Base-by-base conservation (phyloP, 306 rosid genomes). In the Glycine tomentella region DNA sequence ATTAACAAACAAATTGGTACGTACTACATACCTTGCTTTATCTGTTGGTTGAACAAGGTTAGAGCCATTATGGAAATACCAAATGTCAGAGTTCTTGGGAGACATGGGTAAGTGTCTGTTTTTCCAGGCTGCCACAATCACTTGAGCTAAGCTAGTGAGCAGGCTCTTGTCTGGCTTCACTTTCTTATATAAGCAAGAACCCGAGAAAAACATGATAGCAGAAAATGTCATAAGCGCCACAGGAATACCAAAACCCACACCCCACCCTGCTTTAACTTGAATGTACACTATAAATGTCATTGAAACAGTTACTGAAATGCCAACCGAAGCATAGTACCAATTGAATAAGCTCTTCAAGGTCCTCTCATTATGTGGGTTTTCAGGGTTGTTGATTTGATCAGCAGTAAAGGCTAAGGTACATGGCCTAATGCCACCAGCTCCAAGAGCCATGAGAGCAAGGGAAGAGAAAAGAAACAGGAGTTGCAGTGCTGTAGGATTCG, bases 251-350 rank as follows among this genome's bases (percentile, higher is more conserved):
- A 89, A 91, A 38, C 97, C 97, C 48, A 89, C 79, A 72, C 79
- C 34, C 98, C 95, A 92, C 15, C 95, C 94, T 31, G 58, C 53
- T 61, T 40, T 44, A 9, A 83, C 88, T 80, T 95, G 98, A 63
- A 92, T 76, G 79, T 84, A 95, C 11, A 92, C 97, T 56, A 92
- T 85, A 53, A 90, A 67, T 66, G 87, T 40, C 61, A 82, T 87
- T 8, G 97, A 82, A 40, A 91, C 0, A 70, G 79, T 77, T 7
- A 88, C 51, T 8, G 97, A 90, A 57, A 91, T 7, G 4, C 98
- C 95, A 69, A 91, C 91, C 0, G 97, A 88, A 57, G 84, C 92
- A 81, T 92, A 90, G 33, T 92, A 95, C 98, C 98, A 92, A 76
- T 85, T 89, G 84, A 95, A 92, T 84, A 95, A 91, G 77, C 88